phyloP scores from a whole-genome alignment of 495 filamentous ascomycete species.

The Lophiostoma macrostomum region DNA sequence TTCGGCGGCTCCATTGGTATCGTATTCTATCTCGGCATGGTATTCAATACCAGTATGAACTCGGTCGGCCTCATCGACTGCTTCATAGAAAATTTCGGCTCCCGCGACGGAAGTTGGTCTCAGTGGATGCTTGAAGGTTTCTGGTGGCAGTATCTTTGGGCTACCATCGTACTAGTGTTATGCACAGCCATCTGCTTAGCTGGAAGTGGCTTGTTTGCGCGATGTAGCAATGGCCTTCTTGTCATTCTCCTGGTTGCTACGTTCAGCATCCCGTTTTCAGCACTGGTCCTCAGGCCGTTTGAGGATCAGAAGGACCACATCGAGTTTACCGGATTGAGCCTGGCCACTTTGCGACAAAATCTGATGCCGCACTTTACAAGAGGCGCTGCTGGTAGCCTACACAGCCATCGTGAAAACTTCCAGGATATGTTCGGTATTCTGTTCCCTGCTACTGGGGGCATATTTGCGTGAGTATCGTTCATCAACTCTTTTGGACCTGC shows the following conservation, averaged over 20 bases:
- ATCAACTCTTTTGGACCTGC: background rate
- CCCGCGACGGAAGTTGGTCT: conserved; percentile 54
- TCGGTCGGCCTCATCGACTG: conserved; percentile 85
- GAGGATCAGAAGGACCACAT: conserved; percentile 57
- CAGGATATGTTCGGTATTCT: conserved; percentile 84
- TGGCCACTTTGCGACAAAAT: conserved; percentile 67
- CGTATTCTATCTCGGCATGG: conserved; percentile 83
- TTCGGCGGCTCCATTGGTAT: conserved; percentile 89
- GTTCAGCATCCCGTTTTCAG: conserved; percentile 77
- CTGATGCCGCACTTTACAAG: conserved; percentile 65
- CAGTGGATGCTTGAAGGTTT: conserved; percentile 65
- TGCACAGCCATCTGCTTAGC: conserved; percentile 78
- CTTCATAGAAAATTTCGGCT: conserved; percentile 71
- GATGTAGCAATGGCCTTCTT: conserved; percentile 76
- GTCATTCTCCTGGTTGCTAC: conserved; percentile 70
- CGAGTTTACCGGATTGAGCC: conserved; percentile 71
- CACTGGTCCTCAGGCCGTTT: conserved; percentile 65
- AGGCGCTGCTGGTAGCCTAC: conserved; percentile 64
- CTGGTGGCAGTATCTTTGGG: conserved; percentile 79
- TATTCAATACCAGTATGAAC: conserved; percentile 86
- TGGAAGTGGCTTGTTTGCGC: conserved; percentile 75
- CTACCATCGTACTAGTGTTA: conserved; percentile 65
- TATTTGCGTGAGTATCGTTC: conserved; percentile 54
- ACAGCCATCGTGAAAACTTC: conserved; percentile 66
- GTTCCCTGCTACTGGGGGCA: conserved; percentile 79